Conservation (phyloP, 331 rosid genomes). For the Saraca asoca region DNA sequence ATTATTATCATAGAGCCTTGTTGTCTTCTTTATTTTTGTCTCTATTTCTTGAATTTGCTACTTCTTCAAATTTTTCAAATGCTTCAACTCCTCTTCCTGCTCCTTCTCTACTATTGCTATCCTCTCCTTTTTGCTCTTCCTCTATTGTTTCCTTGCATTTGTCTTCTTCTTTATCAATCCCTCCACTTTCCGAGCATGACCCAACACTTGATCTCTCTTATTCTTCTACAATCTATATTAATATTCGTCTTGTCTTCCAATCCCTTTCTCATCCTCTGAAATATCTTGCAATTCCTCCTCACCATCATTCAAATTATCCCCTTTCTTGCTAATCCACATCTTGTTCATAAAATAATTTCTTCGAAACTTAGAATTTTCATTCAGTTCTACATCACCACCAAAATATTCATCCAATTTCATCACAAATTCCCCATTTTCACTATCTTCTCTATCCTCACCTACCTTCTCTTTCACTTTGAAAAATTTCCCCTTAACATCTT, state of each 20-base stretch:
- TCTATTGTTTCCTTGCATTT: constrained; percentile 69
- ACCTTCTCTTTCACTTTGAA: constrained; percentile 44
- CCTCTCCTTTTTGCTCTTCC: too few relatives aligned
- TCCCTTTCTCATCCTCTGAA: constrained; percentile 69
- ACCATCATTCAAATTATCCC: constrained; percentile 31
- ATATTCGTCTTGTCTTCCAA: constrained; percentile 77
- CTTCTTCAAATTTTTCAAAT: constrained; percentile 83
- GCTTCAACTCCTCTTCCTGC: too few relatives aligned
- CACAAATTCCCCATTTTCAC: constrained; percentile 44
- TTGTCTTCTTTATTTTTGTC: constrained; percentile 62
- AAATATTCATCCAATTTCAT: constrained; percentile 70
- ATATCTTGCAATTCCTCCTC: constrained; percentile 62
- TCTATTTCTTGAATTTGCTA: constrained; percentile 76
- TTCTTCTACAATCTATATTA: constrained; percentile 81
- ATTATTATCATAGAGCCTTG: constrained; percentile 70
- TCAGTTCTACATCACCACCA: constrained; percentile 45
- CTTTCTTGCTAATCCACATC: constrained; percentile 62
- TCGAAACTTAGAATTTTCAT: constrained; percentile 57
- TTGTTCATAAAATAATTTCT: constrained; percentile 58
- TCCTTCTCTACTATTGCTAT: too few relatives aligned
- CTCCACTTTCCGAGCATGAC: constrained; percentile 70
- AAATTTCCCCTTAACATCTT: constrained; percentile 56
- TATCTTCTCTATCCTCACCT: constrained; percentile 41
- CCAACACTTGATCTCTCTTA: constrained; percentile 69
- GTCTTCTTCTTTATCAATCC: constrained; percentile 82